Evolutionary conservation across 208 protist species (phyloP).

Genomic region (Leptomonas seymouri): DNA sequence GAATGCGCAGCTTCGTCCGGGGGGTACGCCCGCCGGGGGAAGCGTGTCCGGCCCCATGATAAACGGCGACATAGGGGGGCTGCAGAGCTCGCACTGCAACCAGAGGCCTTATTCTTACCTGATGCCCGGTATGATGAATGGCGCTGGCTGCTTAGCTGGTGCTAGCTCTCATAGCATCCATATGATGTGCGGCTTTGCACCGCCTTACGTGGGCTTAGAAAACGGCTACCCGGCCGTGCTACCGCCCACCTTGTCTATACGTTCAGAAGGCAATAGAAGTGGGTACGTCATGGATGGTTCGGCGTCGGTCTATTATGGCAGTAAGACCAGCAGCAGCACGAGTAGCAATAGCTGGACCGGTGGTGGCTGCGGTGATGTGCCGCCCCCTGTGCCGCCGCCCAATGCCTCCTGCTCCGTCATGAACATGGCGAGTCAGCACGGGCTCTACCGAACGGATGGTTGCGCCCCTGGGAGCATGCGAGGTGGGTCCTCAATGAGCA

Average conservation of each 20-base stretch:
- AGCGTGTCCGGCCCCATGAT: too few species aligned
- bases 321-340: neutral
- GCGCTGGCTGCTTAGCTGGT: neutral
- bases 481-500: neutral
- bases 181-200: neutral
- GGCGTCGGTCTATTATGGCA: neutral
- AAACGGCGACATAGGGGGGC: neutral
- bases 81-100: neutral
- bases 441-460: neutral
- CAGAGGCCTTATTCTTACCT: neutral
- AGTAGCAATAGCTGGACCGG: neutral
- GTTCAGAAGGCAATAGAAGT: neutral
- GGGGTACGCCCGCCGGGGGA: too few species aligned
- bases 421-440: too few species aligned
- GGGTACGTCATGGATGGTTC: neutral
- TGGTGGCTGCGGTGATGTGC: neutral
- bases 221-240: neutral
- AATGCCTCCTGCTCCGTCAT: neutral
- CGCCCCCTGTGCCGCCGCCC: neutral
- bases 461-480: neutral
- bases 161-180: neutral
- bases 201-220: neutral
- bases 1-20: too few species aligned
- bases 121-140: slow-evolving; percentile 10
- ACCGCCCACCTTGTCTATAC: neutral